Base-by-base conservation (phyloP, 805 yeast genomes). In the Spathaspora sp. region DNA sequence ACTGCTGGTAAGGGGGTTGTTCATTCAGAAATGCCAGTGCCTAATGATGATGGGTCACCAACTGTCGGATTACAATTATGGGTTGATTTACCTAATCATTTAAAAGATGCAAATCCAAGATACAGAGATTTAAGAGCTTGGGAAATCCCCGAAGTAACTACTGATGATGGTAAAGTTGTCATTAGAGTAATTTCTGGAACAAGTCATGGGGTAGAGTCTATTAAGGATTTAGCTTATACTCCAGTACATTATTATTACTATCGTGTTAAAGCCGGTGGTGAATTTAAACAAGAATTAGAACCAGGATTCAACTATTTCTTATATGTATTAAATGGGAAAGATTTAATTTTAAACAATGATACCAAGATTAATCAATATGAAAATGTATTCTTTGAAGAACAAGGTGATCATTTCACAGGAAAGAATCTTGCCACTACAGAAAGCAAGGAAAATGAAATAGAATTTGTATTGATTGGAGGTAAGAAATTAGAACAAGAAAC, bases 1-100 rank as follows among this genome's bases (percentile, higher is more conserved):
- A 90, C 96, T 26, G 96, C 97, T 5, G 97, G 96, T 53, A 80
- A 79, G 59, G 97, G 96, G 48, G 82, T 89, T 38, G 87, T 87
- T 50, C 97, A 89, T 66, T 80, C 90, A 2, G 97, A 90, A 64
- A 89, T 89, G 82, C 96, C 96, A 8, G 84, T 84, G 35, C 72
- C 76, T 39, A 73, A 72, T 18, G 73, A 78, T 39, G 77, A 77
- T 42, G 81, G 85, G 0, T 68, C 79, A 18, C 69, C 72, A 18
- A 68, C 70, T 29, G 76, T 73, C 50, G 96, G 96, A 54, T 72
- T 89, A 74, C 97, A 90, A 67, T 72, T 90, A 49, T 90, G 97
- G 97, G 94, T 89, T 38, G 96, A 89, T 64, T 77, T 85, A 58
- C 96, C 94, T 17, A 79, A 71, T 43, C 67, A 76, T 1, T 65